These are phyloP conservation scores for Xylaria longipes DNA, from an alignment of 495 filamentous ascomycete genomes.

Conservation along the genomic window DNA sequence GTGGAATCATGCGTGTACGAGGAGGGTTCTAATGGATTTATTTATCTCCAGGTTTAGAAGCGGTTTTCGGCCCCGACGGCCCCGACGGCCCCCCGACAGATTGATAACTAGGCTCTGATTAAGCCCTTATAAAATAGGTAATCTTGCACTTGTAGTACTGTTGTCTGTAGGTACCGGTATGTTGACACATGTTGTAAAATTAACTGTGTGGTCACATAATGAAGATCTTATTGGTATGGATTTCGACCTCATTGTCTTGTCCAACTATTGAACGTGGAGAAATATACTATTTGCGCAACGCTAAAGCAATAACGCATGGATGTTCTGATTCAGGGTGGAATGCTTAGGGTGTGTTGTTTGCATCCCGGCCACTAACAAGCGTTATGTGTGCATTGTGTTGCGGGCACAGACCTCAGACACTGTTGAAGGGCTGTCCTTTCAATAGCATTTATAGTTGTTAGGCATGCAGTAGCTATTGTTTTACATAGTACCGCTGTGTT, in stretches of 20 bases:
- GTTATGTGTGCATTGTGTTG: not conserved
- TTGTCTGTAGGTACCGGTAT: too few relatives aligned
- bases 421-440: not conserved
- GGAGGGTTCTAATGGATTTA: constrained; percentile 7
- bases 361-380: not conserved
- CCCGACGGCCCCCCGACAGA: too few relatives aligned
- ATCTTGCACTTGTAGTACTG: not conserved
- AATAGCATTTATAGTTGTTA: not conserved
- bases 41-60: constrained; percentile 11
- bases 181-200: not conserved
- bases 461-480: not conserved
- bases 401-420: not conserved
- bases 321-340: not conserved
- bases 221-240: constrained; percentile 18
- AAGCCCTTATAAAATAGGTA: not conserved
- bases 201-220: not conserved
- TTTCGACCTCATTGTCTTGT: not conserved
- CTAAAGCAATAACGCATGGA: not conserved
- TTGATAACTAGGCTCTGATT: not conserved
- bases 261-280: not conserved
- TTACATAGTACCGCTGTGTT: not conserved
- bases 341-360: not conserved
- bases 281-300: not conserved
- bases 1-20: constrained; percentile 2
- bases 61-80: not conserved